phyloP scores from a whole-genome alignment of 495 filamentous ascomycete genomes.

The Xylaria intraflava region DNA sequence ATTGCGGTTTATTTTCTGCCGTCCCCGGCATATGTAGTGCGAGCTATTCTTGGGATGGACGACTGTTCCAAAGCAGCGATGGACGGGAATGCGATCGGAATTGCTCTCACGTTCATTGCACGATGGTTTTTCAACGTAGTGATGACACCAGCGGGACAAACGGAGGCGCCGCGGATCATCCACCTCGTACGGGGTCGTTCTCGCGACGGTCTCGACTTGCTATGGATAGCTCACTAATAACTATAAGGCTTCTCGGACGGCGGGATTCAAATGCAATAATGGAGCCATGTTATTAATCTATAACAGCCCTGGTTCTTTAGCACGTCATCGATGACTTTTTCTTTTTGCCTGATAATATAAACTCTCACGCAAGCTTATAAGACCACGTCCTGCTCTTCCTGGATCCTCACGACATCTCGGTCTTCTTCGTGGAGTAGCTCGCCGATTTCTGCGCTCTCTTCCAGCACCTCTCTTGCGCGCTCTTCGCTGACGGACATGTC shows the following conservation, averaged over 20 bases:
- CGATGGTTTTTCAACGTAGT: background rate
- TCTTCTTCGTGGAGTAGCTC: slow-evolving; percentile 65
- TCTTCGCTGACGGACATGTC: slow-evolving; percentile 69
- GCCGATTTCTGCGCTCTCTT: slow-evolving; percentile 71
- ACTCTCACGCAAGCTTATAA: background rate
- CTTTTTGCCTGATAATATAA: background rate
- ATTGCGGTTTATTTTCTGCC: too few species aligned
- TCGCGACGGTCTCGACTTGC: background rate
- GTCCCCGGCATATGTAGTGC: too few species aligned
- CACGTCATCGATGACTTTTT: background rate
- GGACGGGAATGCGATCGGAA: slow-evolving; percentile 38
- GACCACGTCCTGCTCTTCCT: slow-evolving; percentile 27
- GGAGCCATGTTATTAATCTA: background rate
- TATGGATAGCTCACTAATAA: background rate
- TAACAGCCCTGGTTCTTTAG: background rate
- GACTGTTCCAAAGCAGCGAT: too few species aligned
- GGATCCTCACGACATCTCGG: slow-evolving; percentile 52
- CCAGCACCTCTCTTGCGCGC: slow-evolving; percentile 59
- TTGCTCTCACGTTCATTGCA: background rate
- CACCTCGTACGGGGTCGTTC: background rate
- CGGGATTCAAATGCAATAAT: background rate
- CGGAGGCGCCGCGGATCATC: background rate
- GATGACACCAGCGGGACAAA: background rate
- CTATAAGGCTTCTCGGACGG: background rate
- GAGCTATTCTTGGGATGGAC: too few species aligned